Base-by-base conservation (phyloP, 176 grass and related monocot species). In the Juncus inflexus region DNA sequence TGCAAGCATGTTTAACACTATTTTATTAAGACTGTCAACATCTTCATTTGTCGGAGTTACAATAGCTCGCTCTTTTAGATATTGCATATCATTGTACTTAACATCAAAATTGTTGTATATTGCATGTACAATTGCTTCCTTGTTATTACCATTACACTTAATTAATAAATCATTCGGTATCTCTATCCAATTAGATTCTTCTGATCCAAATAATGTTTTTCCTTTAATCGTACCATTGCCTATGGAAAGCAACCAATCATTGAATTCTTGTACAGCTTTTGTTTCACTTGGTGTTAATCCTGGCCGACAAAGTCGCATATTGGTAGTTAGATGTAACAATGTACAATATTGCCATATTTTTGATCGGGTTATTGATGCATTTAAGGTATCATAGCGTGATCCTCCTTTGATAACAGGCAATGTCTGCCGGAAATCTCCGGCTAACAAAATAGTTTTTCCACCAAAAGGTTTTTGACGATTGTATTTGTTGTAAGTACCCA, bases 371-470 rank as follows among this genome's bases (percentile, higher is more conserved):
- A 66, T 66, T 0, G 40, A 66, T 15, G 63, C 63, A 12, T 9
- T 28, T 0, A 66, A 5, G 0, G 42, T 66, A 11, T 66, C 43
- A 19, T 51, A 35, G 2, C 41, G 42, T 4, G 1, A 19, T 4
- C 42, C 43, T 2, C 43, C 15, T 11, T 28, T 28, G 19, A 28
- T 28, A 28, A 66, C 15, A 4, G 63, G 63, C 3, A 66, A 13
- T 1, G 63, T 66, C 6, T 64, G 63, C 28, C 63, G 43, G 4
- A 65, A 65, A 15, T 65, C 62, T 14, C 62, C 62, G 6, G 38
- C 62, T 2, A 65, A 6, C 1, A 65, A 4, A 12, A 66, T 4
- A 0, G 63, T 66, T 4, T 51, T 51, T 4, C 63, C 63, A 3
- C 63, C 63, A 52, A 66, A 66, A 4, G 13, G 7, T 0, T 9